These are phyloP conservation scores for Quercus gilva DNA, from an alignment of 306 rosid species.

Conservation along the genomic window DNA sequence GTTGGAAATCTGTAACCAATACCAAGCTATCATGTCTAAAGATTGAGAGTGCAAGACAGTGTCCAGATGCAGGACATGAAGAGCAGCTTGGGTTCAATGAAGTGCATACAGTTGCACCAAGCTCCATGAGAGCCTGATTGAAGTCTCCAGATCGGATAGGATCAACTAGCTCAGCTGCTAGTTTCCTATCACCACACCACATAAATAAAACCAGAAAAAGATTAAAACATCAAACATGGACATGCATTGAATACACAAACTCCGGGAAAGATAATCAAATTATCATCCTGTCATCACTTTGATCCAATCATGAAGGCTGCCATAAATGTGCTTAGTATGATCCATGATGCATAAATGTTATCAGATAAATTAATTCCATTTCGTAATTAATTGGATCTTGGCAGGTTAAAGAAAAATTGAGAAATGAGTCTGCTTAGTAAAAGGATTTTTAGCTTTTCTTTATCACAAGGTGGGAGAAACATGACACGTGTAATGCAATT, in stretches of 20 bases:
- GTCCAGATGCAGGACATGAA: constrained; percentile 68
- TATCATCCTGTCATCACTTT: background rate
- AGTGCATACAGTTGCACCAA: constrained; percentile 88
- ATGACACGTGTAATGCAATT: background rate
- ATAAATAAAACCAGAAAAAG: constrained; percentile 5
- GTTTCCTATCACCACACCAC: constrained; percentile 55
- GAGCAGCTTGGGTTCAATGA: constrained; percentile 69
- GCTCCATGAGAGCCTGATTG: constrained; percentile 96
- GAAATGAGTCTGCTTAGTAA: too few species aligned
- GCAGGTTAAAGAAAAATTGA: too few species aligned
- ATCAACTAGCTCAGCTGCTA: constrained; percentile 84
- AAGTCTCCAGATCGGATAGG: constrained; percentile 76
- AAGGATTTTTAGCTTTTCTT: too few species aligned
- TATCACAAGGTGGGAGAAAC: constrained; percentile 1
- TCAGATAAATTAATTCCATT: background rate
- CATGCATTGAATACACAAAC: background rate
- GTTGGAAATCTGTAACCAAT: constrained; percentile 72
- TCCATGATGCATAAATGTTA: background rate
- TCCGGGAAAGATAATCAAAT: background rate
- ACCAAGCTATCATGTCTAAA: constrained; percentile 47
- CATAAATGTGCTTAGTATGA: background rate
- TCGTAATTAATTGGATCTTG: too few species aligned
- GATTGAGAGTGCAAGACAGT: constrained; percentile 59
- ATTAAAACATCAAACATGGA: constrained; percentile 10
- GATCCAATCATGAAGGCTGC: background rate